Conservation (phyloP, 1,139 yeast genomes). For the Saccharomyces hybrid region DNA sequence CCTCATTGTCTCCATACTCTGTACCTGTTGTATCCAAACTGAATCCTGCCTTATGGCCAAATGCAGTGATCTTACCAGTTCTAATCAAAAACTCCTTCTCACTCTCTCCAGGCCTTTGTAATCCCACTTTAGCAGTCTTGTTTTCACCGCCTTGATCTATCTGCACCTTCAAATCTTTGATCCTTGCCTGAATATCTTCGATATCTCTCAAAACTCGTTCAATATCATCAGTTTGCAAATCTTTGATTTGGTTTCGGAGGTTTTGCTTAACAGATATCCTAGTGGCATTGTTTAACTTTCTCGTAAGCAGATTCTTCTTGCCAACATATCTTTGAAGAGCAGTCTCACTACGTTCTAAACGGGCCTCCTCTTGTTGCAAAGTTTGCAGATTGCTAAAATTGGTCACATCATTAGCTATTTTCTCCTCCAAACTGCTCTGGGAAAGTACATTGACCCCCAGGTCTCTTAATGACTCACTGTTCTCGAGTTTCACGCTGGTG, state of each 20-base stretch:
- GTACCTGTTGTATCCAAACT: constrained; percentile 21
- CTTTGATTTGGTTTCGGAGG: constrained; percentile 48
- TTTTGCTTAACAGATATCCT: constrained; percentile 60
- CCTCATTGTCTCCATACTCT: constrained; percentile 20
- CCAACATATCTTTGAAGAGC: constrained; percentile 39
- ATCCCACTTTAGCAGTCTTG: constrained; percentile 21
- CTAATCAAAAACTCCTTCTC: constrained; percentile 75
- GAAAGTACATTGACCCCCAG: constrained; percentile 54
- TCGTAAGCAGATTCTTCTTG: constrained; percentile 42
- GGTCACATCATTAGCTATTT: constrained; percentile 66
- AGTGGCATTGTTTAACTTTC: constrained; percentile 47
- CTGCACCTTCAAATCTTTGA: constrained; percentile 32
- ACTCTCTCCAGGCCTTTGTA: constrained; percentile 54
- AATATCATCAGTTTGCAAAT: constrained; percentile 47
- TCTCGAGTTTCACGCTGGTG: background rate
- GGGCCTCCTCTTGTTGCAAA: constrained; percentile 62
- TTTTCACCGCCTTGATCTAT: constrained; percentile 6
- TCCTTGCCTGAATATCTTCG: constrained; percentile 54
- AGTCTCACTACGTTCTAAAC: constrained; percentile 58
- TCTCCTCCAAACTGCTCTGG: constrained; percentile 66
- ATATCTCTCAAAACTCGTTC: constrained; percentile 51
- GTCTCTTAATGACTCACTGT: constrained; percentile 6
- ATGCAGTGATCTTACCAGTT: constrained; percentile 92
- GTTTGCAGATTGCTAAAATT: constrained; percentile 54
- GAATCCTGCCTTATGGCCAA: constrained; percentile 64